A percentile compares a stretch with the other conserved stretches of the same genome.
Conservation (phyloP, 345 rosid genomes). For the Hypericum androsaemum region DNA sequence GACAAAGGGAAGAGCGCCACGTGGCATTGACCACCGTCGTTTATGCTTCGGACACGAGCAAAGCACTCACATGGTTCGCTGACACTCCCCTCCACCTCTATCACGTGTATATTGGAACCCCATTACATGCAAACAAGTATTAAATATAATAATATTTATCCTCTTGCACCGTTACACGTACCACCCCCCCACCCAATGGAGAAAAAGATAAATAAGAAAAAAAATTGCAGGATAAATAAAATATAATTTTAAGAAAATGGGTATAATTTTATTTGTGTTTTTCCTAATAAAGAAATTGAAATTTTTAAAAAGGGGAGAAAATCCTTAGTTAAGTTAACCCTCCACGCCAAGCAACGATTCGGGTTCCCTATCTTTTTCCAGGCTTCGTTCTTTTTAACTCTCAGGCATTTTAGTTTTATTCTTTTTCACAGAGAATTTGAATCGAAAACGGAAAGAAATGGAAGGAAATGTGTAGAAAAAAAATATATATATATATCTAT, state of each 20-base stretch:
- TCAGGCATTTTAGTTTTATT: no score
- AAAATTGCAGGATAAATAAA: neutral
- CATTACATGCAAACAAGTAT: no score
- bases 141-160: no score
- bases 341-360: constrained; percentile 45
- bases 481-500: no score
- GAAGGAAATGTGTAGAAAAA: no score
- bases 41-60: constrained; percentile 26
- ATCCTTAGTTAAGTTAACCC: constrained; percentile 21
- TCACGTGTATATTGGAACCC: constrained; percentile 40
- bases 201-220: constrained; percentile 1
- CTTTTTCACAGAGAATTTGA: no score
- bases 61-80: constrained; percentile 39
- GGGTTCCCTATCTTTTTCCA: constrained; percentile 27
- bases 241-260: no score
- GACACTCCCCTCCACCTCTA: constrained; percentile 30
- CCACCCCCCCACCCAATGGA: no score
- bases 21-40: constrained; percentile 45
- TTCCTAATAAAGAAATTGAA: neutral
- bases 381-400: constrained; percentile 13
- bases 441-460: no score
- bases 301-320: no score
- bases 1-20: constrained; percentile 19
- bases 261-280: no score
- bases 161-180: no score